Evolutionary conservation across 2,329 filamentous ascomycete genomes (phyloP).

Genomic region (Nemania sp.): DNA sequence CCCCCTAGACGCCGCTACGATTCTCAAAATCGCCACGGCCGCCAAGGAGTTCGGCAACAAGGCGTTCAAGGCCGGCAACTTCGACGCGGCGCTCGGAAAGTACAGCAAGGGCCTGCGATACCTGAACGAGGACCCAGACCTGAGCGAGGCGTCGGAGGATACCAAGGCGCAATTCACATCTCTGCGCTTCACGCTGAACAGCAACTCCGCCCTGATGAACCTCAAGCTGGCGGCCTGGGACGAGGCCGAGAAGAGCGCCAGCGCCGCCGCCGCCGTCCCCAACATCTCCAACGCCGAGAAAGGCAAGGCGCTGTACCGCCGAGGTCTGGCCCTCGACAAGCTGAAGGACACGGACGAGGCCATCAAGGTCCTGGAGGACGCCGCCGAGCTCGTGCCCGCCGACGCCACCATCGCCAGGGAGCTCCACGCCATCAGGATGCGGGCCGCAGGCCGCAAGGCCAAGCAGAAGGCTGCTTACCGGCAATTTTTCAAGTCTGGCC

Average conservation of each 20-base stretch:
- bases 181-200: conserved; percentile 84
- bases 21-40: conserved; percentile 78
- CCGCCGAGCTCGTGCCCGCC: conserved; percentile 72
- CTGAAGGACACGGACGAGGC: conserved; percentile 86
- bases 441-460: conserved; percentile 70
- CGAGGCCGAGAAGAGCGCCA: conserved; percentile 72
- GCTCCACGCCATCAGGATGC: conserved; percentile 77
- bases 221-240: conserved; percentile 76
- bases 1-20: conserved; percentile 66
- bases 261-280: conserved; percentile 70
- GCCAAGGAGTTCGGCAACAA: conserved; percentile 92
- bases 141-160: conserved; percentile 70
- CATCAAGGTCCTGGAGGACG: conserved; percentile 74
- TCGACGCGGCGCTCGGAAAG: conserved; percentile 76
- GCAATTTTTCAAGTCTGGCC: conserved; percentile 78
- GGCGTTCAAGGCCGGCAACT: conserved; percentile 82
- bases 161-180: conserved; percentile 69
- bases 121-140: conserved; percentile 67
- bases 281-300: conserved; percentile 74
- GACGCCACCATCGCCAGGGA: conserved; percentile 79
- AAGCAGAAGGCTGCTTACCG: conserved; percentile 93
- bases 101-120: conserved; percentile 80
- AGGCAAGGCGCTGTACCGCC: conserved; percentile 87
- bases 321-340: conserved; percentile 73
- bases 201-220: conserved; percentile 83